These are phyloP conservation scores for Naganishia cerealis DNA, from an alignment of 1,284 basidiomycete genomes.

Conservation along the genomic window DNA sequence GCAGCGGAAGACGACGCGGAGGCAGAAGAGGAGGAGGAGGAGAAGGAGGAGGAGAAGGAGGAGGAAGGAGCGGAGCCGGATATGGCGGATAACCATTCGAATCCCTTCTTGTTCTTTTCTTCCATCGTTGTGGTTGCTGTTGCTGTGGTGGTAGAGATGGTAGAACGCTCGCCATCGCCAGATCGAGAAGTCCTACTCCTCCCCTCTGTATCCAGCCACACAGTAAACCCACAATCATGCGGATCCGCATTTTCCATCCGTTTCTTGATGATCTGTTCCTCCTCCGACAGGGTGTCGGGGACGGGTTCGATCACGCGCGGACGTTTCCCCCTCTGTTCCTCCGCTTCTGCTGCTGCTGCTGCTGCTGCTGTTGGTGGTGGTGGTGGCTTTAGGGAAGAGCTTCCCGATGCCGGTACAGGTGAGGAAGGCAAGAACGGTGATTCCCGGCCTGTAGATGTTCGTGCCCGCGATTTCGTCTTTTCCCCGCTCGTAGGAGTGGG, in stretches of 20 bases:
- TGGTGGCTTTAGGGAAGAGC: neutral
- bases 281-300: neutral
- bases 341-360: neutral
- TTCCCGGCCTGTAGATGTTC: slow-evolving; percentile 17
- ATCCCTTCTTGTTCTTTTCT: slow-evolving; percentile 24
- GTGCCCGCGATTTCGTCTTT: slow-evolving; percentile 16
- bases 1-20: neutral
- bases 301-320: too few relatives aligned
- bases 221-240: slow-evolving; percentile 23
- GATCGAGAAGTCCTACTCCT: neutral
- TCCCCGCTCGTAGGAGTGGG: neutral
- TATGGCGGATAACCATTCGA: slow-evolving; percentile 13
- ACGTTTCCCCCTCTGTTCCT: neutral
- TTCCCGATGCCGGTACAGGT: neutral
- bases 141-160: neutral
- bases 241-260: slow-evolving; percentile 14
- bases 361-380: neutral
- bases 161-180: neutral
- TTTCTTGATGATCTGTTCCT: slow-evolving; percentile 4
- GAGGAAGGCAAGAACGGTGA: neutral
- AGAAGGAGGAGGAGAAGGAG: neutral
- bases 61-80: neutral
- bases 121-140: neutral
- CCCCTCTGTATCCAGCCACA: slow-evolving; percentile 13
- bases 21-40: neutral